phyloP scores from a whole-genome alignment of 1,284 basidiomycete genomes.

The Papiliotrema fonsecae region DNA sequence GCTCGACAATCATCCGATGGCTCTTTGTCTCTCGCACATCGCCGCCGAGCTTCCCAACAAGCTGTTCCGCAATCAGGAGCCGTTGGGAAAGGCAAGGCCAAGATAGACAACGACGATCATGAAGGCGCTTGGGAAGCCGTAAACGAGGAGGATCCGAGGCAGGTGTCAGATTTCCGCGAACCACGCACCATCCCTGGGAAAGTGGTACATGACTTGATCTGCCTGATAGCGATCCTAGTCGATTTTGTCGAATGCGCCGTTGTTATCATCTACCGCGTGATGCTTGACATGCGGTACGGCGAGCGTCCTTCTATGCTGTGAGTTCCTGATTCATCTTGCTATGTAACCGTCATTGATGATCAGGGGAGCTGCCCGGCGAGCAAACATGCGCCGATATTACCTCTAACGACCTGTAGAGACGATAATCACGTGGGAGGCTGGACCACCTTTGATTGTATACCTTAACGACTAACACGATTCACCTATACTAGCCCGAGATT shows the following conservation, averaged over 20 bases:
- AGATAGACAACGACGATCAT: neutral
- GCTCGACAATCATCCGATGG: slow-evolving; percentile 6
- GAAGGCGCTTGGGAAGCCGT: neutral
- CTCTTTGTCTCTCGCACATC: slow-evolving; percentile 15
- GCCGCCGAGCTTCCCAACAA: slow-evolving; percentile 10
- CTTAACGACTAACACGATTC: too few species aligned
- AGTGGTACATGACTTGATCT: slow-evolving; percentile 26
- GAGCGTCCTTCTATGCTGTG: slow-evolving; percentile 9
- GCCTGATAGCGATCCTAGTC: slow-evolving; percentile 18
- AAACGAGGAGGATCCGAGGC: neutral
- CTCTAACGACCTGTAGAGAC: neutral
- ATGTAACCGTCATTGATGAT: too few species aligned
- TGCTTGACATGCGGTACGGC: slow-evolving; percentile 23
- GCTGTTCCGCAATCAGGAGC: neutral
- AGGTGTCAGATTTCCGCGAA: neutral
- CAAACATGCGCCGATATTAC: slow-evolving; percentile 6
- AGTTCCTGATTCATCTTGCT: too few species aligned
- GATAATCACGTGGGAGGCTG: too few species aligned
- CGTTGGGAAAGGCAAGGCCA: neutral
- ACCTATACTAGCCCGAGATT: too few species aligned
- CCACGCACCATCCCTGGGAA: slow-evolving; percentile 21
- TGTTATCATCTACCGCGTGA: slow-evolving; percentile 23
- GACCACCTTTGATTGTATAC: neutral
- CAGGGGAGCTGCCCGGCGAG: slow-evolving; percentile 1
- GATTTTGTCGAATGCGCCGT: slow-evolving; percentile 26